Evolutionary conservation across 805 yeast genomes (phyloP).

Genomic region (Lipomyces starkeyi): DNA sequence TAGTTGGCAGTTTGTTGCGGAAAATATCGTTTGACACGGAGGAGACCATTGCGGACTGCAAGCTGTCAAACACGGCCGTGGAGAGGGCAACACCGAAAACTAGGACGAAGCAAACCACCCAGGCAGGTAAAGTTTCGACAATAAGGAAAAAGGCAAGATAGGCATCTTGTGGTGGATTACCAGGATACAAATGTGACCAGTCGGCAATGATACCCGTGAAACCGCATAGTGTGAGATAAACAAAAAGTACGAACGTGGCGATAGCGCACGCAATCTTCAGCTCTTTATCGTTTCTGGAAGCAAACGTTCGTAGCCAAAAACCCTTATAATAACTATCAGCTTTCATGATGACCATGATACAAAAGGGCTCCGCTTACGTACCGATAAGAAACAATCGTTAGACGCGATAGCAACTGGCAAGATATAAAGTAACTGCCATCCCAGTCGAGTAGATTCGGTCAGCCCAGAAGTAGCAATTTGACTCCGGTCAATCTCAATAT

Average conservation of each 20-base stretch:
- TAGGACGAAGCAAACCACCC: conserved; percentile 85
- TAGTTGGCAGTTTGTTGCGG: conserved; percentile 73
- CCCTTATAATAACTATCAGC: conserved; percentile 51
- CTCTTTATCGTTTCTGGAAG: conserved; percentile 78
- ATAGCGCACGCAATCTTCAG: conserved; percentile 74
- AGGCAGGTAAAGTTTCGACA: conserved; percentile 73
- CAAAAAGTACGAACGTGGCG: conserved; percentile 70
- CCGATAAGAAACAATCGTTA: conserved; percentile 82
- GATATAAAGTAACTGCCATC: conserved; percentile 89
- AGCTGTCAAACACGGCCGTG: conserved; percentile 86
- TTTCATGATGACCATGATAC: neutral
- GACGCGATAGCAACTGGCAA: conserved; percentile 85
- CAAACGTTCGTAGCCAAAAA: conserved; percentile 93
- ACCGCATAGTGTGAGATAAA: conserved; percentile 74
- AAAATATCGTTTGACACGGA: conserved; percentile 88
- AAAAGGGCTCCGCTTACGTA: neutral
- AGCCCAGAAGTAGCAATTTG: conserved; percentile 68
- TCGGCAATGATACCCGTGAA: conserved; percentile 86
- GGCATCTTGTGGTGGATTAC: conserved; percentile 59
- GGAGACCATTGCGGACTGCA: conserved; percentile 87
- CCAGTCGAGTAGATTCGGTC: conserved; percentile 68
- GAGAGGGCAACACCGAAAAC: conserved; percentile 76
- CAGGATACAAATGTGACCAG: conserved; percentile 75
- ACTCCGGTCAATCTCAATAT: conserved; percentile 65
- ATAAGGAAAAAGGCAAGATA: conserved; percentile 74